phyloP scores from a whole-genome alignment of 2,329 filamentous ascomycete species.

The Xylaria sp. region DNA sequence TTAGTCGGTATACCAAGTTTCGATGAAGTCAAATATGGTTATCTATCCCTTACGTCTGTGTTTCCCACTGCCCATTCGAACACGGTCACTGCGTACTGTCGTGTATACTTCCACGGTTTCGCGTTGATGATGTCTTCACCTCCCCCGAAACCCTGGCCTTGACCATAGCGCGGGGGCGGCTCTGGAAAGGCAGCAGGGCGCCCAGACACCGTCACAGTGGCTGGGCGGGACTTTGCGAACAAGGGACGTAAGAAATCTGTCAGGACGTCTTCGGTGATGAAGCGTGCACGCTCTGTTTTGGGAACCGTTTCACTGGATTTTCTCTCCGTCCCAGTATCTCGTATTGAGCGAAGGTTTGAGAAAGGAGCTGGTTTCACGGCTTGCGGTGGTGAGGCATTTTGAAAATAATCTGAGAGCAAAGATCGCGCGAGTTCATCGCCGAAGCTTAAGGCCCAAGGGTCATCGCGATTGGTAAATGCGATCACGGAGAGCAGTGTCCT shows the following conservation, averaged over 20 bases:
- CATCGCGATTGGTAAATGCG: slow-evolving; percentile 43
- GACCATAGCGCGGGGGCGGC: slow-evolving; percentile 50
- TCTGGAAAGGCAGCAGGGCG: slow-evolving; percentile 62
- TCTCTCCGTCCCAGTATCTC: slow-evolving; percentile 1
- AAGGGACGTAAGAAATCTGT: slow-evolving; percentile 72
- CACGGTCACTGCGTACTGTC: slow-evolving; percentile 62
- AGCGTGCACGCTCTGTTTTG: slow-evolving; percentile 39
- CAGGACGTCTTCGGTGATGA: slow-evolving; percentile 68
- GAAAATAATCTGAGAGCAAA: slow-evolving; percentile 38
- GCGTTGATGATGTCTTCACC: slow-evolving; percentile 51
- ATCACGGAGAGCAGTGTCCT: slow-evolving; percentile 47
- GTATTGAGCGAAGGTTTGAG: slow-evolving; percentile 2
- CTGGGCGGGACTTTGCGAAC: slow-evolving; percentile 68
- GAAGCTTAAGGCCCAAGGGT: slow-evolving; percentile 44
- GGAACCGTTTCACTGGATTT: not conserved
- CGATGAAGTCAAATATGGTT: not conserved
- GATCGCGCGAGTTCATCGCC: slow-evolving; percentile 30
- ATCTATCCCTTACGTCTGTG: slow-evolving; percentile 57
- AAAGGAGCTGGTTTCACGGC: not conserved
- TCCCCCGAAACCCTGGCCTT: slow-evolving; percentile 49
- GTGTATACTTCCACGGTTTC: slow-evolving; percentile 71
- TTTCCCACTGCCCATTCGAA: slow-evolving; percentile 69
- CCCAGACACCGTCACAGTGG: slow-evolving; percentile 65
- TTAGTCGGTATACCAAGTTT: not conserved
- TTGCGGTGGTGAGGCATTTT: not conserved